These are phyloP conservation scores for Geosmithia morbida DNA, from an alignment of 2,329 filamentous ascomycete genomes.

Conservation along the genomic window DNA sequence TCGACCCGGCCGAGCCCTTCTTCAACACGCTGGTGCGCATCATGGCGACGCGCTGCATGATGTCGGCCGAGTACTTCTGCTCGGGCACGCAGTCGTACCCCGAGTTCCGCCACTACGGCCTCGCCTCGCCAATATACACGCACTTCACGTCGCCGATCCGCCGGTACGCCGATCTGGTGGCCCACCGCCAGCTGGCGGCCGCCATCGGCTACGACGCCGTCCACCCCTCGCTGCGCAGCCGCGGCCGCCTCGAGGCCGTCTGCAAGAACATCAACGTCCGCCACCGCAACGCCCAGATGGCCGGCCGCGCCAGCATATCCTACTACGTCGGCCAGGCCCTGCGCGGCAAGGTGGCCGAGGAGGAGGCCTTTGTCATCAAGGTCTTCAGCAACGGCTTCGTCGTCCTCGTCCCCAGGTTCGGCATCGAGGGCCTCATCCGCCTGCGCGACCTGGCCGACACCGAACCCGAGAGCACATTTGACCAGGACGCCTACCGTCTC, in stretches of 20 bases:
- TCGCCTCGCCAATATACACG: conserved; percentile 94
- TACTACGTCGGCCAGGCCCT: conserved; percentile 97
- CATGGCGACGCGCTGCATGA: conserved; percentile 97
- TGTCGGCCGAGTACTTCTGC: conserved; percentile 96
- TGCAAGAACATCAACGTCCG: conserved; percentile 98
- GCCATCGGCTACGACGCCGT: conserved; percentile 86
- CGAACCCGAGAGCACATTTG: conserved; percentile 69
- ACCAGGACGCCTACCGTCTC: conserved; percentile 74
- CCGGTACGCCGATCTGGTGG: conserved; percentile 91
- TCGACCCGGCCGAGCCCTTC: conserved; percentile 71
- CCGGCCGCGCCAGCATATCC: conserved; percentile 83
- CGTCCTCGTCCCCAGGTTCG: conserved; percentile 88
- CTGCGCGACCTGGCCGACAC: conserved; percentile 67
- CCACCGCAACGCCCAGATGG: conserved; percentile 93
- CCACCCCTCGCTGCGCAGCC: conserved; percentile 68
- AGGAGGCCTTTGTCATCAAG: conserved; percentile 93
- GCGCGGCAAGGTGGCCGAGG: conserved; percentile 59
- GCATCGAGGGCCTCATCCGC: conserved; percentile 83
- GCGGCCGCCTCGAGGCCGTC: conserved; percentile 76
- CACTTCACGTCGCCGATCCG: conserved; percentile 97
- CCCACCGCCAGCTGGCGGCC: conserved; percentile 85
- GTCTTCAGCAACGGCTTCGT: conserved; percentile 97
- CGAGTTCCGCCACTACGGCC: conserved; percentile 93
- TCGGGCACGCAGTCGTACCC: conserved; percentile 84
- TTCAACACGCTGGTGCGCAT: conserved; percentile 98